Evolutionary conservation across 176 grass and related monocot species (phyloP).

Genomic region (Thalia dealbata): DNA sequence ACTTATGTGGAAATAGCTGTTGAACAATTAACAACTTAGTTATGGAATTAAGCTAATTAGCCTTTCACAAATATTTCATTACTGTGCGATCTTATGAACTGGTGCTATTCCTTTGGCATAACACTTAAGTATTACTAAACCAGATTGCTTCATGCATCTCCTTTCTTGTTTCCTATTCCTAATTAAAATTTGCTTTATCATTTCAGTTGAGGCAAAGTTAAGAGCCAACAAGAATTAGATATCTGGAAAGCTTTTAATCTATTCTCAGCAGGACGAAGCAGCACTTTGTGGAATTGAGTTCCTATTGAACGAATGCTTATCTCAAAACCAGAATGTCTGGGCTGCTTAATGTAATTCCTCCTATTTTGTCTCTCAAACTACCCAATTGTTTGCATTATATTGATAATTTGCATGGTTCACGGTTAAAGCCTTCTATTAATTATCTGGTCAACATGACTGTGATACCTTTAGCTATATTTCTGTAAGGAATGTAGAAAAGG

Average conservation of each 20-base stretch:
- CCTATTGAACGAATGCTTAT: background rate
- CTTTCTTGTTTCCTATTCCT: background rate
- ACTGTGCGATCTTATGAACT: too few species aligned
- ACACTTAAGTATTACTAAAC: background rate
- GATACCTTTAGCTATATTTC: background rate
- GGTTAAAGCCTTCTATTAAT: too few species aligned
- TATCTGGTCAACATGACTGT: background rate
- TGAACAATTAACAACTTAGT: too few species aligned
- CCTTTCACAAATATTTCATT: too few species aligned
- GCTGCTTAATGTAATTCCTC: conserved; percentile 5
- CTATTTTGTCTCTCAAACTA: background rate
- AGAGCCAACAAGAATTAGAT: background rate
- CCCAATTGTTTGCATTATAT: background rate
- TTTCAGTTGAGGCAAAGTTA: background rate
- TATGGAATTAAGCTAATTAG: too few species aligned
- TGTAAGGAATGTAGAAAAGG: background rate
- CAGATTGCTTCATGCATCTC: background rate
- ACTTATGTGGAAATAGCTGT: too few species aligned
- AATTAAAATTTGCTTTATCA: background rate
- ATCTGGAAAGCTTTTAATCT: background rate
- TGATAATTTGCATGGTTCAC: background rate
- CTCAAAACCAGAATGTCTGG: conserved; percentile 2
- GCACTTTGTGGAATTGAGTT: background rate
- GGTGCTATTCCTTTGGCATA: too few species aligned
- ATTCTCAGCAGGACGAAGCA: background rate